Evolutionary conservation across 768 basidiomycete species (phyloP).

Genomic region (Pleurotus salmoneostramineus): DNA sequence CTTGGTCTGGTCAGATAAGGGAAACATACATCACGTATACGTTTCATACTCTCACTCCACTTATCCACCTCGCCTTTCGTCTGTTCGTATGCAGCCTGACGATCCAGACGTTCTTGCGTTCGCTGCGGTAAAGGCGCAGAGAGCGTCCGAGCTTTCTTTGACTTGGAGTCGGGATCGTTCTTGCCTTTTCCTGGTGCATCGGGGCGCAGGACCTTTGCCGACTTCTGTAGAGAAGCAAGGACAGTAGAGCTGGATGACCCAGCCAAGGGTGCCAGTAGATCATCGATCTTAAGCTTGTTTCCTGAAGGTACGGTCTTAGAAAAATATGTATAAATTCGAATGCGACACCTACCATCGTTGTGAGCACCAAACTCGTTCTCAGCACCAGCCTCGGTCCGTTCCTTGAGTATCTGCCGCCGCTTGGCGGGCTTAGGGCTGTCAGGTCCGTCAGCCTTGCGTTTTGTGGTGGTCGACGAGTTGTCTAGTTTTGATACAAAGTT

Average conservation of each 20-base stretch:
- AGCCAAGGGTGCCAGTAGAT: conserved; percentile 71
- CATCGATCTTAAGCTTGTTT: conserved; percentile 61
- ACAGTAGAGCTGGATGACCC: conserved; percentile 42
- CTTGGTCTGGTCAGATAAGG: not conserved
- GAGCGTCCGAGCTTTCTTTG: conserved; percentile 40
- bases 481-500: conserved; percentile 66
- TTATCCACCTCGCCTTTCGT: conserved; percentile 91
- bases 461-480: not conserved
- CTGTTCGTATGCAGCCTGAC: conserved; percentile 91
- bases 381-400: conserved; percentile 72
- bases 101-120: conserved; percentile 84
- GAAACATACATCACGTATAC: conserved; percentile 72
- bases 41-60: conserved; percentile 91
- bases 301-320: conserved; percentile 25
- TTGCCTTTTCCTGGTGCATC: conserved; percentile 48
- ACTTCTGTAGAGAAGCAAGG: conserved; percentile 64
- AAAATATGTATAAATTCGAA: not conserved
- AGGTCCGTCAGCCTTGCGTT: conserved; percentile 15
- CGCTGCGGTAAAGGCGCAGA: conserved; percentile 84
- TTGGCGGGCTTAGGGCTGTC: conserved; percentile 35
- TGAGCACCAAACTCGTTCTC: conserved; percentile 78
- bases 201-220: conserved; percentile 51
- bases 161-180: conserved; percentile 12
- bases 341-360: conserved; percentile 32
- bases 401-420: conserved; percentile 57